A percentile compares a stretch with the other conserved stretches of the same genome.
Evolutionary conservation across 2,329 filamentous ascomycete genomes (phyloP).

Genomic region (Xylaria arbuscula): DNA sequence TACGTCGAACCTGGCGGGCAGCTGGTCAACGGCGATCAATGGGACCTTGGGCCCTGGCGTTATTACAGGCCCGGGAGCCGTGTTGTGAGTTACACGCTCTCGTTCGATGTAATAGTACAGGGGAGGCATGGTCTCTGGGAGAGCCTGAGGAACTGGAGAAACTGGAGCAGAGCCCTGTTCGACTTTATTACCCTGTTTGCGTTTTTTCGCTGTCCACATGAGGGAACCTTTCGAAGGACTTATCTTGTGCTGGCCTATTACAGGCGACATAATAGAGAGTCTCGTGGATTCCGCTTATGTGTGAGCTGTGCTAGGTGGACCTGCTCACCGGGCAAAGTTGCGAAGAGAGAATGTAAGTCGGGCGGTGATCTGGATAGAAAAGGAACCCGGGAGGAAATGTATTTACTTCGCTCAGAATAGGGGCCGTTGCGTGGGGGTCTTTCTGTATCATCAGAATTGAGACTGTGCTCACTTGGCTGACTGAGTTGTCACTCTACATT

Average conservation of each 20-base stretch:
- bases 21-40: slow-evolving; percentile 64
- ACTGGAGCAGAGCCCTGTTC: not conserved
- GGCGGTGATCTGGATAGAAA: no score
- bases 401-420: no score
- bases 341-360: no score
- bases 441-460: no score
- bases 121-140: slow-evolving; percentile 39
- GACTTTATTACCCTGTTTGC: not conserved
- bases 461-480: no score
- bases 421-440: no score
- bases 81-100: slow-evolving; percentile 44
- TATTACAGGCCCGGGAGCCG: slow-evolving; percentile 39
- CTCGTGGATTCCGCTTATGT: no score
- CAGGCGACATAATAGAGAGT: not conserved
- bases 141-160: not conserved
- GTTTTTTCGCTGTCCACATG: no score
- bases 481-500: slow-evolving; percentile 3
- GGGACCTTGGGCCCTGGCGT: slow-evolving; percentile 58
- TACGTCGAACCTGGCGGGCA: slow-evolving; percentile 60
- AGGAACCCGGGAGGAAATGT: no score
- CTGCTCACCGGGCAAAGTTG: no score
- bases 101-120: slow-evolving; percentile 33
- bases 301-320: no score
- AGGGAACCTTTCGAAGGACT: not conserved
- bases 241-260: not conserved